These are phyloP conservation scores for Fusarium penzigii DNA, from an alignment of 2,329 filamentous ascomycete genomes.

Conservation along the genomic window DNA sequence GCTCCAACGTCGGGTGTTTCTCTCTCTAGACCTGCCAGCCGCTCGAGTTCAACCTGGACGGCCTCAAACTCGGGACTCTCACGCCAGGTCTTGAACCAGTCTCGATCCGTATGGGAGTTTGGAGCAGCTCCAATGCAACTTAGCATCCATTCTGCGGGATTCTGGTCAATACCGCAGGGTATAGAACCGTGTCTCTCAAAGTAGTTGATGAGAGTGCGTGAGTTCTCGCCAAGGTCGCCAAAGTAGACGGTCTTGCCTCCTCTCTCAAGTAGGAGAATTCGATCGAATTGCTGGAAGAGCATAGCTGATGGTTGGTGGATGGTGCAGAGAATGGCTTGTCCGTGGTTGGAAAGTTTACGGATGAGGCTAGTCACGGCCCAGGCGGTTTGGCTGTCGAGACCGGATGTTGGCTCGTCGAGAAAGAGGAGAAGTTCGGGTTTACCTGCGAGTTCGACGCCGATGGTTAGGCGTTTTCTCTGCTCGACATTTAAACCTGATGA, in stretches of 20 bases:
- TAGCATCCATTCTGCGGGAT: constrained; percentile 71
- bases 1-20: constrained; percentile 26
- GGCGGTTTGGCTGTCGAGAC: constrained; percentile 60
- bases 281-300: constrained; percentile 55
- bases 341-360: constrained; percentile 54
- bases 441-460: constrained; percentile 56
- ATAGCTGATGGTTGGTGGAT: constrained; percentile 54
- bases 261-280: constrained; percentile 58
- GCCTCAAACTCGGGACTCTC: constrained; percentile 31
- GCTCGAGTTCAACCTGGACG: no score
- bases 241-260: constrained; percentile 68
- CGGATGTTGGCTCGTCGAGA: constrained; percentile 58
- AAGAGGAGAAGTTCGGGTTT: constrained; percentile 58
- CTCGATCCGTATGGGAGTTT: constrained; percentile 44
- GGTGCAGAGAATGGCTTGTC: constrained; percentile 51
- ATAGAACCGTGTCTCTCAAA: constrained; percentile 65
- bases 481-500: constrained; percentile 52
- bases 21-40: constrained; percentile 31
- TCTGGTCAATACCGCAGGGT: constrained; percentile 54
- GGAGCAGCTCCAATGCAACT: constrained; percentile 46
- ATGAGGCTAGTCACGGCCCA: constrained; percentile 61
- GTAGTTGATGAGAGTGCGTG: constrained; percentile 53
- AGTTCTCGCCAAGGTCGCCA: constrained; percentile 60
- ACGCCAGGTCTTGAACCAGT: constrained; percentile 42
- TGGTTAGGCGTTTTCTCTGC: constrained; percentile 59